These are phyloP conservation scores for Ziziphus jujuba DNA, from an alignment of 306 rosid species.

Conservation along the genomic window DNA sequence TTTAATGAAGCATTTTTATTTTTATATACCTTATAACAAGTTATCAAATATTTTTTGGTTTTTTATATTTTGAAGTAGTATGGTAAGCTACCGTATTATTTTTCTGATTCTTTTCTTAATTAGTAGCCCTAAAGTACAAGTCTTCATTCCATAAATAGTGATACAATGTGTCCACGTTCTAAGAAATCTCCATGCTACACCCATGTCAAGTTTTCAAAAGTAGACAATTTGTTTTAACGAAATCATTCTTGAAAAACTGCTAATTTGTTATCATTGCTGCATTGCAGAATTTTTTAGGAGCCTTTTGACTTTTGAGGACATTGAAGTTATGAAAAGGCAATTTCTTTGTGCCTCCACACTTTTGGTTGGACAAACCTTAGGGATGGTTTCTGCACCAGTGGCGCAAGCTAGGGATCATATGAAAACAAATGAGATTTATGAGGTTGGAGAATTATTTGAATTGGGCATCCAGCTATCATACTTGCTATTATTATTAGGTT, in stretches of 20 bases:
- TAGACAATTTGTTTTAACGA: background rate
- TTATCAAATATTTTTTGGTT: background rate
- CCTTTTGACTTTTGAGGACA: conserved; percentile 32
- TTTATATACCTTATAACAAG: background rate
- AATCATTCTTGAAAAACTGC: background rate
- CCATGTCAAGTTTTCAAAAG: background rate
- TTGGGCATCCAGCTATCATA: conserved; percentile 86
- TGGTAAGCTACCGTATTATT: background rate
- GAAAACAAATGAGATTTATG: conserved; percentile 59
- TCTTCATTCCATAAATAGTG: background rate
- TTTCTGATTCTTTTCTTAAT: background rate
- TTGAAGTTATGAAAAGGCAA: conserved; percentile 39
- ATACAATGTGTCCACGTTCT: background rate
- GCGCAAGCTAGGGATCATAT: conserved; percentile 55
- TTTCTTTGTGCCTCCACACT: conserved; percentile 48
- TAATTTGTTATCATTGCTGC: conserved; percentile 3
- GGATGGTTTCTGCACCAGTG: conserved; percentile 54
- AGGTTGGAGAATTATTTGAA: conserved; percentile 81
- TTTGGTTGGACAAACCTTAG: conserved; percentile 56
- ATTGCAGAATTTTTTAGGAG: conserved; percentile 38
- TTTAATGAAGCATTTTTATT: background rate
- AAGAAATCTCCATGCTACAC: background rate
- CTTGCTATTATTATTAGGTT: conserved; percentile 61
- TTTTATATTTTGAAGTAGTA: background rate
- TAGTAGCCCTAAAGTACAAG: background rate